phyloP scores from a whole-genome alignment of 2,329 filamentous ascomycete species.

The Beauveria sp. region DNA sequence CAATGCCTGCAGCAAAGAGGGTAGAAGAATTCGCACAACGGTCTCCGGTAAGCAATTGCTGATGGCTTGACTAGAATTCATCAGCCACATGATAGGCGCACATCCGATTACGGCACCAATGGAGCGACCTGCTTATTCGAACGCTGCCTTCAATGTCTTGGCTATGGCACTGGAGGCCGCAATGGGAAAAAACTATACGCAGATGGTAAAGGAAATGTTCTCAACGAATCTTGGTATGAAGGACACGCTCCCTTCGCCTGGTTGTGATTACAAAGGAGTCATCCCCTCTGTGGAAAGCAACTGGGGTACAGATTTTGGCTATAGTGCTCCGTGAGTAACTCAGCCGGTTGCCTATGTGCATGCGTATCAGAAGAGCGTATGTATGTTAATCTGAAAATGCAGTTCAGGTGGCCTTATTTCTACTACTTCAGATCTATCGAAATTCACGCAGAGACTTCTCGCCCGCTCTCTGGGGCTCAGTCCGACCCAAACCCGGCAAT shows the following conservation, averaged over 20 bases:
- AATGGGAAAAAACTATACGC: constrained; percentile 22
- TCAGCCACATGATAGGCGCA: constrained; percentile 1
- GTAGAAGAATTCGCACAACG: constrained; percentile 4
- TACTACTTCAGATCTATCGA: constrained; percentile 24
- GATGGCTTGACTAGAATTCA: too few species aligned
- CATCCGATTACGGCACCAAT: too few species aligned
- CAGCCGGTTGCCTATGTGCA: too few species aligned
- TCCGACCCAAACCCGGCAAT: constrained; percentile 19
- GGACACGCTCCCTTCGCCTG: constrained; percentile 22
- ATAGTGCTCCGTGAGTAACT: constrained; percentile 24
- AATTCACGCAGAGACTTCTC: constrained; percentile 22
- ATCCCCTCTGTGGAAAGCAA: constrained; percentile 25
- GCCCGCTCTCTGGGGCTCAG: constrained; percentile 18
- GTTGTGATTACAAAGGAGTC: constrained; percentile 21
- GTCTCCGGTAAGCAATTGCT: neutral
- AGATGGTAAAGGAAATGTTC: constrained; percentile 18
- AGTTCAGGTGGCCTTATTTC: constrained; percentile 24
- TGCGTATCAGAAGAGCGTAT: too few species aligned
- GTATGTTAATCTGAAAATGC: too few species aligned
- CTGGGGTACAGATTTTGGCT: constrained; percentile 28
- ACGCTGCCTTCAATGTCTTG: constrained; percentile 31
- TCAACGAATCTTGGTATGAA: constrained; percentile 14
- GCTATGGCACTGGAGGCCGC: constrained; percentile 25
- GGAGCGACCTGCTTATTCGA: constrained; percentile 30
- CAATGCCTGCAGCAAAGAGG: constrained; percentile 17